phyloP scores from a whole-genome alignment of 495 filamentous ascomycete genomes.

The Aspergillus incahuasiensis region DNA sequence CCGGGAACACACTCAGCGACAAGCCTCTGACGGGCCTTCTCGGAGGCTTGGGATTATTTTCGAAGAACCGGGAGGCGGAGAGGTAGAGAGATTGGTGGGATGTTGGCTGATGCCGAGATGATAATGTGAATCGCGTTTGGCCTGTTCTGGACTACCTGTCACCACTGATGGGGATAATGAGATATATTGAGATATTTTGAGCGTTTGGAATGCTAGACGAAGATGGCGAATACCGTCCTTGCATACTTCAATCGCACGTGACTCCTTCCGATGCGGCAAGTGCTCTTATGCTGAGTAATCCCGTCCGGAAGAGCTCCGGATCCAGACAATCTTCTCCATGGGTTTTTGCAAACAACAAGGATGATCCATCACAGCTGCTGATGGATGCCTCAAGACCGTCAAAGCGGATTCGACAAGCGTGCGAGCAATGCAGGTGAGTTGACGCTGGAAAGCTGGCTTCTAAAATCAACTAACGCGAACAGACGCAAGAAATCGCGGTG shows the following conservation, averaged over 20 bases:
- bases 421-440: conserved; percentile 10
- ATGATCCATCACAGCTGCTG: background rate
- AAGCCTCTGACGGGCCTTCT: too few species aligned
- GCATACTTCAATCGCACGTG: too few species aligned
- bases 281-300: background rate
- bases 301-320: background rate
- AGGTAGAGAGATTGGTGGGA: too few species aligned
- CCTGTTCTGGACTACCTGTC: too few species aligned
- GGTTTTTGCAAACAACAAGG: background rate
- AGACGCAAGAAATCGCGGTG: conserved; percentile 11
- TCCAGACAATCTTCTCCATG: background rate
- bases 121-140: background rate
- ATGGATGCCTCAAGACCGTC: conserved; percentile 1
- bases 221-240: too few species aligned
- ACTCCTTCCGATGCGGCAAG: background rate
- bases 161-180: too few species aligned
- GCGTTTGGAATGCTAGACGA: too few species aligned
- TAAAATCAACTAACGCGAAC: background rate
- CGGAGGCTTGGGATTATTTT: too few species aligned
- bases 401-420: conserved; percentile 9
- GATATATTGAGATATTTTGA: too few species aligned
- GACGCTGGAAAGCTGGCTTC: background rate
- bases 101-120: too few species aligned
- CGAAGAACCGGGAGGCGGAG: too few species aligned
- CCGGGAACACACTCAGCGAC: too few species aligned